These are phyloP conservation scores for Arabis alpina DNA, from an alignment of 345 rosid genomes.

Conservation along the genomic window DNA sequence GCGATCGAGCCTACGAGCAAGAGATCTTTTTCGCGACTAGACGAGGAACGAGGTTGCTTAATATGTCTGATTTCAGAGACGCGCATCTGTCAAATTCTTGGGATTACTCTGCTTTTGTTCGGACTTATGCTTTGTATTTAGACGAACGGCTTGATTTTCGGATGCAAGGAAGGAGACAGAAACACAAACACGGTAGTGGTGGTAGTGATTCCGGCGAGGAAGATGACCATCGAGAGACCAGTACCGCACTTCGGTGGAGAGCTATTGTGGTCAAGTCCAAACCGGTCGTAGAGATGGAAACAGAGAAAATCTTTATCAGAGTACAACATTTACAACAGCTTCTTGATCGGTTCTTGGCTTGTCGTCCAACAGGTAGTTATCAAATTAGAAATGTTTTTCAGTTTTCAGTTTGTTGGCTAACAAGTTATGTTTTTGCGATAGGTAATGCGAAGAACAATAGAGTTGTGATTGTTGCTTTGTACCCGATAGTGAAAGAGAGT, in stretches of 20 bases:
- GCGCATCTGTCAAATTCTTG: conserved; percentile 56
- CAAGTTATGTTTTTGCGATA: conserved; percentile 35
- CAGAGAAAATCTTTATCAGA: conserved; percentile 55
- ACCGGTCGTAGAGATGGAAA: conserved; percentile 60
- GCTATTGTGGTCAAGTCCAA: conserved; percentile 40
- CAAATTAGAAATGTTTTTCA: no score
- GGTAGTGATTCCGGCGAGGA: conserved; percentile 52
- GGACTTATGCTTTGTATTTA: conserved; percentile 73
- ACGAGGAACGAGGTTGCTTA: conserved; percentile 75
- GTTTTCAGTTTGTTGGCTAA: conserved; percentile 4
- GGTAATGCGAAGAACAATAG: conserved; percentile 68
- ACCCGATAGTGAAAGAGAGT: conserved; percentile 74
- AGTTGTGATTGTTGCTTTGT: conserved; percentile 73
- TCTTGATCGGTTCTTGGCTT: conserved; percentile 80
- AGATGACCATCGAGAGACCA: conserved; percentile 37
- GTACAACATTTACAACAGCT: conserved; percentile 72
- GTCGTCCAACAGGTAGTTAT: conserved; percentile 77
- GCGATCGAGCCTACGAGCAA: conserved; percentile 70
- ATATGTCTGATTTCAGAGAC: conserved; percentile 83
- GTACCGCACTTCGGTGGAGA: not conserved
- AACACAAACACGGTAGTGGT: conserved; percentile 33
- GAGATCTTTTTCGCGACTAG: conserved; percentile 84
- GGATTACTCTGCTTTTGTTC: conserved; percentile 86
- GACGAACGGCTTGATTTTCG: conserved; percentile 73
- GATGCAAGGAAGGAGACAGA: conserved; percentile 65